phyloP scores from a whole-genome alignment of 2,329 filamentous ascomycete genomes.

The Aspergillus quadricinctus region DNA sequence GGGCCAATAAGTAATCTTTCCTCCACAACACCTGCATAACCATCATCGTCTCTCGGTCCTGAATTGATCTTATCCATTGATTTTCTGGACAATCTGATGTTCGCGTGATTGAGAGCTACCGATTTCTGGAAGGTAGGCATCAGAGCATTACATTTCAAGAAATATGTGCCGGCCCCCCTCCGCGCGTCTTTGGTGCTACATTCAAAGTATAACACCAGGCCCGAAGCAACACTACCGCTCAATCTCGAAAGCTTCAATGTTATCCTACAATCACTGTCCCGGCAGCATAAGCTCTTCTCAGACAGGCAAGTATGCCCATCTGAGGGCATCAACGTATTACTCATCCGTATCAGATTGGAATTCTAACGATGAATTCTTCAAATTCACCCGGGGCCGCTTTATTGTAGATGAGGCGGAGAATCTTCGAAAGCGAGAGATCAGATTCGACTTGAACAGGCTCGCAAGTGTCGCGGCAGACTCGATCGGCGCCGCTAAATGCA shows the following conservation, averaged over 20 bases:
- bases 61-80: not conserved
- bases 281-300: conserved; percentile 10
- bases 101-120: not conserved
- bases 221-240: conserved; percentile 10
- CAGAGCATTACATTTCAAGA: conserved; percentile 2
- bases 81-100: not conserved
- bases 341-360: conserved; percentile 23
- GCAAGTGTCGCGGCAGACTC: too few relatives aligned
- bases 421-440: too few relatives aligned
- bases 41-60: not conserved
- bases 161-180: conserved; percentile 11
- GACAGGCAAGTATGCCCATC: conserved; percentile 11
- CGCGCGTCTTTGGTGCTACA: conserved; percentile 8
- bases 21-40: not conserved
- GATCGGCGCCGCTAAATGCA: too few relatives aligned
- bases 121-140: not conserved
- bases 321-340: conserved; percentile 8
- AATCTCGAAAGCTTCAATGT: conserved; percentile 8
- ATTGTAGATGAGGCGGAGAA: too few relatives aligned
- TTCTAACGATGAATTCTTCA: conserved; percentile 13
- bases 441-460: too few relatives aligned
- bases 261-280: conserved; percentile 4
- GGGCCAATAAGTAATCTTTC: not conserved
- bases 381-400: too few relatives aligned
- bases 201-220: conserved; percentile 7